Base-by-base conservation (phyloP, 1,284 basidiomycete species). In the Earliella scabrosa region DNA sequence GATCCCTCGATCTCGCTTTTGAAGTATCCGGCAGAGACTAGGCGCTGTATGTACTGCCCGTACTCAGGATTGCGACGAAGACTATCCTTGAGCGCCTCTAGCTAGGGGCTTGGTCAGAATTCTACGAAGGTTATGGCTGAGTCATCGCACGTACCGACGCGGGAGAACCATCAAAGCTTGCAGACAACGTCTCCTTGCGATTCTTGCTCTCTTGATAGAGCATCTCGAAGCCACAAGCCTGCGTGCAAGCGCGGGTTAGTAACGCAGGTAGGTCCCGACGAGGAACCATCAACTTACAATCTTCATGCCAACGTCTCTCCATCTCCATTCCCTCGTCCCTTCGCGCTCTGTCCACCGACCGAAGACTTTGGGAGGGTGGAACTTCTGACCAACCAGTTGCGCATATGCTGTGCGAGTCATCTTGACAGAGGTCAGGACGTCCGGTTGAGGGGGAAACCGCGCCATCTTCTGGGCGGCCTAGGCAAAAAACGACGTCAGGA, bases 221-320 rank as follows among this genome's bases (percentile, higher is more conserved):
- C 82, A 97, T 97, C 75, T 98, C 95, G 63, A 97, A 97, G 0
- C 95, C 95, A 60, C 92, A 93, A 4, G 93, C 87, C 92, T 94
- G 64, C n/a, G n/a, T n/a, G n/a, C n/a, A n/a, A 41, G 34, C 32
- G 23, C 9, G 21, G 10, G 20, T 41, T 32, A 51, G 51, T 20
- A 20, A 48, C 32, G n/a, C n/a, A 26, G 7, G 23, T 13, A 13
- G 3, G 14, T 23, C 21, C 35, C 29, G 26, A 34, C 32, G 24
- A 43, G 13, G 13, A 2, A n/a, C 1, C 23, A 11, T 23, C 18
- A 1, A 73, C 83, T 50, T 61, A 90, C 92, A 50, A 97, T 86
- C 77, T 97, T 97, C 86, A 97, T 92, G 10, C 95, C 95, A 40
- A 92, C 71, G 71, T 94, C 92, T 61, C 83, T 81, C 86, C 91